A percentile compares a stretch with the other conserved stretches of the same genome.
These are phyloP conservation scores for Solanum medicagineum DNA, from an alignment of 257 asterid species.

Conservation along the genomic window DNA sequence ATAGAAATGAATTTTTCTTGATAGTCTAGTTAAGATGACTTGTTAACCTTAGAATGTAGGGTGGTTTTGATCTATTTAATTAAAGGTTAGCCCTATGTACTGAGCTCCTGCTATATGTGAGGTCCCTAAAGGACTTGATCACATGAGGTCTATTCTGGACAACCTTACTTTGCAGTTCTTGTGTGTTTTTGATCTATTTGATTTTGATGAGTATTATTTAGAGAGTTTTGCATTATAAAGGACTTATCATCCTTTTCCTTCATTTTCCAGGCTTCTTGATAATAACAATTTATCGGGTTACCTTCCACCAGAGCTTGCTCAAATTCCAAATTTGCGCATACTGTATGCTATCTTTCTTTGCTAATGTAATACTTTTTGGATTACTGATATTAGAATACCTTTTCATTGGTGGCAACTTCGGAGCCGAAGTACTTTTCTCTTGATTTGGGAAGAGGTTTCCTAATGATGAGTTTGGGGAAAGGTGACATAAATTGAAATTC, in stretches of 20 bases:
- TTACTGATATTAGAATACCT: background rate
- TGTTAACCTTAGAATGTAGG: background rate
- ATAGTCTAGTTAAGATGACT: background rate
- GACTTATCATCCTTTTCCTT: background rate
- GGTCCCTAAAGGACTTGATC: background rate
- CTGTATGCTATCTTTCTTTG: constrained; percentile 42
- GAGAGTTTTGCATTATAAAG: background rate
- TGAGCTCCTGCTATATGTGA: background rate
- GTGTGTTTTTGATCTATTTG: background rate
- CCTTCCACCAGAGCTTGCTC: constrained; percentile 78
- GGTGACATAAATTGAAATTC: background rate
- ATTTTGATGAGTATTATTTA: background rate
- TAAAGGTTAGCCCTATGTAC: background rate
- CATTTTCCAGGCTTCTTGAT: constrained; percentile 77
- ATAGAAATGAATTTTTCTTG: background rate
- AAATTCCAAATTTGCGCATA: constrained; percentile 45
- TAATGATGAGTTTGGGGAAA: background rate
- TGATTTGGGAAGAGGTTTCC: background rate
- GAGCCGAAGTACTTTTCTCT: background rate
- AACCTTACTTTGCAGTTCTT: background rate
- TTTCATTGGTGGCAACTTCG: background rate
- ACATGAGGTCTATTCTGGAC: background rate
- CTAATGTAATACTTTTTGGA: background rate
- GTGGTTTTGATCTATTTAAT: background rate
- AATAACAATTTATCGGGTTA: constrained; percentile 84